A percentile compares a stretch with the other conserved stretches of the same genome.
phyloP scores from a whole-genome alignment of 345 rosid species.

The Ceriops decandra region DNA sequence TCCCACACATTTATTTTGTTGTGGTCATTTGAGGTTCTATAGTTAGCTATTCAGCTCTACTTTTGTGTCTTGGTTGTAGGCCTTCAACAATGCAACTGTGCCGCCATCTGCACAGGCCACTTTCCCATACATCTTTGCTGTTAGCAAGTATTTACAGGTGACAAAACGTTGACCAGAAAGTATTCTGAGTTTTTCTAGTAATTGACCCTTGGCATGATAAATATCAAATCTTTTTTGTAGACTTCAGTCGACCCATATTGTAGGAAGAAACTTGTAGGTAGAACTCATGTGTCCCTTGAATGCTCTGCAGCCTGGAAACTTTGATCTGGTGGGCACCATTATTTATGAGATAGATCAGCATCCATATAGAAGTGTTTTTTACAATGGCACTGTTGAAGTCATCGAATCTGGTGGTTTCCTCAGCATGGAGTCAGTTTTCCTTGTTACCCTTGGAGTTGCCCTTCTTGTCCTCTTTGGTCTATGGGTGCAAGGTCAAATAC shows the following conservation, averaged over 20 bases:
- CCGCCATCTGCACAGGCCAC: constrained; percentile 72
- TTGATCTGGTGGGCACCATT: constrained; percentile 86
- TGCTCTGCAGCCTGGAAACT: constrained; percentile 64
- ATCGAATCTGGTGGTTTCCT: constrained; percentile 73
- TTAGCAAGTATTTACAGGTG: constrained; percentile 90
- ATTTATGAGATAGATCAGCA: constrained; percentile 74
- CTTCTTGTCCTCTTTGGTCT: constrained; percentile 54
- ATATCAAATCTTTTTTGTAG: too few relatives aligned
- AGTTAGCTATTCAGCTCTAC: neutral
- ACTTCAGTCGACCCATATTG: too few relatives aligned
- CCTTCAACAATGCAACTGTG: constrained; percentile 74
- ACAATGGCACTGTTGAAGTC: constrained; percentile 91
- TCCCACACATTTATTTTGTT: too few relatives aligned
- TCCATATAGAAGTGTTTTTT: constrained; percentile 66
- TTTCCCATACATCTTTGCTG: constrained; percentile 73
- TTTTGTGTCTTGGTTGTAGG: constrained; percentile 39
- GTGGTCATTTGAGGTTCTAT: neutral
- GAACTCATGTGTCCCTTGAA: constrained; percentile 1
- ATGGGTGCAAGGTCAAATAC: constrained; percentile 67
- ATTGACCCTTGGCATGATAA: neutral
- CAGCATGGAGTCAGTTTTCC: constrained; percentile 84
- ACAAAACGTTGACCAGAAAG: neutral
- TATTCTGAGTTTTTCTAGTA: neutral
- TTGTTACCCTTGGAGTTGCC: constrained; percentile 64
- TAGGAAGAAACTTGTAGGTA: neutral